Conservation (phyloP, 768 basidiomycete species). For the Pholiota conissans region DNA sequence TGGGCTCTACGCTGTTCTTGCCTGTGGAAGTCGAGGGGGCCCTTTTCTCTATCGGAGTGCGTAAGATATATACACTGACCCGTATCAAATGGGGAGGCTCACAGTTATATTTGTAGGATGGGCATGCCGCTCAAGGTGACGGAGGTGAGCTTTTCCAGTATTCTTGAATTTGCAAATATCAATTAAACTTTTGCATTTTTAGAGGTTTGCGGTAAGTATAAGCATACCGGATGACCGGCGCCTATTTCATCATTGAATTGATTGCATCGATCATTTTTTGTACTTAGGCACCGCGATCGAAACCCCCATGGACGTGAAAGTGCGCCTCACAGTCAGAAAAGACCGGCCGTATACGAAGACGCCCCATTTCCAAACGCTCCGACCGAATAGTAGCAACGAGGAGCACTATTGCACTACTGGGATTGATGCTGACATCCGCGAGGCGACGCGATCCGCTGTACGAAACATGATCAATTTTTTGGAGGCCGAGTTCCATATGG, state of each 20-base stretch:
- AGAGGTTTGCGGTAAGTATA: constrained; percentile 61
- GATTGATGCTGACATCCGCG: constrained; percentile 52
- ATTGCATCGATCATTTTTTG: too few species aligned
- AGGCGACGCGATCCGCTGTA: constrained; percentile 55
- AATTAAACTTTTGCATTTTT: not conserved
- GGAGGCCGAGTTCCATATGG: constrained; percentile 39
- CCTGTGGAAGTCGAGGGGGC: constrained; percentile 62
- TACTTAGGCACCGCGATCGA: constrained; percentile 59
- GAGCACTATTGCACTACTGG: constrained; percentile 63
- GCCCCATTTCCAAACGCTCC: constrained; percentile 50
- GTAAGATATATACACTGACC: too few species aligned
- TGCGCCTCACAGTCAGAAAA: constrained; percentile 56
- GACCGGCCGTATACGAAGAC: constrained; percentile 58
- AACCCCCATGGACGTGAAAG: constrained; percentile 56
- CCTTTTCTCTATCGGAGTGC: constrained; percentile 59
- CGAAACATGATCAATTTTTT: constrained; percentile 59
- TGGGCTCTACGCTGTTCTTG: constrained; percentile 57
- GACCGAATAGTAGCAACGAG: constrained; percentile 25
- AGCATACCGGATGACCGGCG: not conserved
- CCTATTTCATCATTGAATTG: too few species aligned
- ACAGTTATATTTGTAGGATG: constrained; percentile 41
- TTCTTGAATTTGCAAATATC: too few species aligned
- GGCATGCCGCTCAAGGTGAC: constrained; percentile 67
- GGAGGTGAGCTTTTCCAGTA: constrained; percentile 53
- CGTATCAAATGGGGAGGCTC: constrained; percentile 6